phyloP scores from a whole-genome alignment of 495 filamentous ascomycete species.

The Trichoderma orchidacearum region DNA sequence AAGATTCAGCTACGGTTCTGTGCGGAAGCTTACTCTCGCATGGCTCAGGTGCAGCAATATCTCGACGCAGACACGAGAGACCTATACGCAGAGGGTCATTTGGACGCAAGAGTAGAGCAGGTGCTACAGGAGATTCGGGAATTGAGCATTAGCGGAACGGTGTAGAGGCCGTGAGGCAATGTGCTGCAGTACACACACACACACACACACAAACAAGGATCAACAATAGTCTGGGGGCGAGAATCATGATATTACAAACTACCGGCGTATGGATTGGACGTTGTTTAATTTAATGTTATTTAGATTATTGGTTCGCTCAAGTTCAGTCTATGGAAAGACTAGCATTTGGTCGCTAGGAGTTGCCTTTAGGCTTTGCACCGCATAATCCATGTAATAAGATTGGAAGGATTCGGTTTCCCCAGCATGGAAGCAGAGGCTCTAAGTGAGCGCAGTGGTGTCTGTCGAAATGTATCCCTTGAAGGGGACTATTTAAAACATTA shows the following conservation, averaged over 20 bases:
- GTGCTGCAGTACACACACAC: too few relatives aligned
- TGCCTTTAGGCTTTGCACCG: background rate
- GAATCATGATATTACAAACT: background rate
- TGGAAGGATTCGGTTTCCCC: background rate
- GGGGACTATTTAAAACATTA: too few relatives aligned
- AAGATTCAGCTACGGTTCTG: constrained; percentile 98
- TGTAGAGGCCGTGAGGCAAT: constrained; percentile 11
- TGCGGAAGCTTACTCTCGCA: constrained; percentile 88
- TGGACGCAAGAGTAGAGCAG: constrained; percentile 88
- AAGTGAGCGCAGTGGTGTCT: background rate
- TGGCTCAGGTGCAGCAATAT: constrained; percentile 99
- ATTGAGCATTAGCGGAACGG: constrained; percentile 69
- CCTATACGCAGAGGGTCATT: constrained; percentile 85
- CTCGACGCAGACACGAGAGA: constrained; percentile 92
- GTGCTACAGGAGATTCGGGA: constrained; percentile 95
- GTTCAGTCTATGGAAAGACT: background rate
- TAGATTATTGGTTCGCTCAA: background rate
- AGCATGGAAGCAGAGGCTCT: background rate
- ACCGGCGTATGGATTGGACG: background rate
- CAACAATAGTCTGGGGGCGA: background rate
- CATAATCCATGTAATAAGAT: background rate
- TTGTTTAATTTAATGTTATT: background rate
- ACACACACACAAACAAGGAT: background rate
- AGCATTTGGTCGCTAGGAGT: background rate
- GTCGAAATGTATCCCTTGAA: too few relatives aligned